Conservation (phyloP, 1,284 basidiomycete species). For the Ustilago sp. region DNA sequence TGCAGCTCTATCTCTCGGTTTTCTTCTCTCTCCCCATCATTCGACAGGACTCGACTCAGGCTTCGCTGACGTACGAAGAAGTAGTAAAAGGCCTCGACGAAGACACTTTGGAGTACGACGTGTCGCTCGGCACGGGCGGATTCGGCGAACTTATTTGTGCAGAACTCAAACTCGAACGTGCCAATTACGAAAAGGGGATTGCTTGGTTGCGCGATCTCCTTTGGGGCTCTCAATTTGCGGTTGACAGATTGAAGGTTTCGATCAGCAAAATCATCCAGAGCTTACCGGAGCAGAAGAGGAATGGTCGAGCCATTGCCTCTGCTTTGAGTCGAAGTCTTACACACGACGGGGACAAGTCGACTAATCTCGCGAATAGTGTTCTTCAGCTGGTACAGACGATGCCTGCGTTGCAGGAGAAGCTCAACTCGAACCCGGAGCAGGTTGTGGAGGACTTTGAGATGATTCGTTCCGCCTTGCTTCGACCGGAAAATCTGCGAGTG, state of each 20-base stretch:
- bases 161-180: slow-evolving; percentile 81
- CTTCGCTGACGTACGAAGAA: slow-evolving; percentile 81
- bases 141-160: slow-evolving; percentile 80
- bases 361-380: slow-evolving; percentile 79
- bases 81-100: slow-evolving; percentile 91
- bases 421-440: slow-evolving; percentile 69
- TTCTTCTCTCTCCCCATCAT: slow-evolving; percentile 91
- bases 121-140: slow-evolving; percentile 77
- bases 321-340: slow-evolving; percentile 80
- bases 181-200: slow-evolving; percentile 83
- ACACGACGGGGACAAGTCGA: slow-evolving; percentile 78
- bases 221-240: slow-evolving; percentile 83
- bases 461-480: slow-evolving; percentile 62
- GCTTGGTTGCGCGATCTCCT: slow-evolving; percentile 90
- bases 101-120: slow-evolving; percentile 89
- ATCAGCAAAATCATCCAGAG: slow-evolving; percentile 90
- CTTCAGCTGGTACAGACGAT: slow-evolving; percentile 83
- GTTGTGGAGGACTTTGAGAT: slow-evolving; percentile 58
- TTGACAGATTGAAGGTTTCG: slow-evolving; percentile 87
- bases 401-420: slow-evolving; percentile 79
- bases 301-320: slow-evolving; percentile 83
- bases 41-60: slow-evolving; percentile 76
- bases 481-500: slow-evolving; percentile 84
- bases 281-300: slow-evolving; percentile 92
- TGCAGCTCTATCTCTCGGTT: slow-evolving; percentile 83